Conservation (phyloP, 2,329 filamentous ascomycete species). For the Ascochyta viciae-villosae region DNA sequence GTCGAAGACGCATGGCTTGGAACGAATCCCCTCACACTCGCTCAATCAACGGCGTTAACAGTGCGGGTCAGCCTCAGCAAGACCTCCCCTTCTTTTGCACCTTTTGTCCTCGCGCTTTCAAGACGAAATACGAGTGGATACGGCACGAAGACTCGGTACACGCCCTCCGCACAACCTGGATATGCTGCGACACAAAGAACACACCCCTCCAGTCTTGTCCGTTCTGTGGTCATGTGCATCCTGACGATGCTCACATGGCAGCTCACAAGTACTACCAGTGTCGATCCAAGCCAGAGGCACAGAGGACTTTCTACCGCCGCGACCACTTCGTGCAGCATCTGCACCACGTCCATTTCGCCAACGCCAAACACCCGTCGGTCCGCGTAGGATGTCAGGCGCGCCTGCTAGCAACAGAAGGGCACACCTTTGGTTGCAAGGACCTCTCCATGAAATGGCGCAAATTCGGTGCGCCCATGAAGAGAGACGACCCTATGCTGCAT, state of each 20-base stretch:
- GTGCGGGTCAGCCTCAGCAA: constrained; percentile 36
- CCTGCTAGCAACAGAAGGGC: constrained; percentile 35
- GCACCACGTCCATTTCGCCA: constrained; percentile 46
- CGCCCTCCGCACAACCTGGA: constrained; percentile 48
- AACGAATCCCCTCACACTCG: constrained; percentile 40
- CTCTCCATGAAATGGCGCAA: constrained; percentile 45
- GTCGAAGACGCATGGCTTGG: constrained; percentile 46
- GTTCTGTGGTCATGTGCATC: constrained; percentile 41
- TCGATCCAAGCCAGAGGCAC: constrained; percentile 42
- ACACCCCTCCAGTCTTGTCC: constrained; percentile 37
- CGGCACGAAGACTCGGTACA: constrained; percentile 49
- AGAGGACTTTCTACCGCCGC: constrained; percentile 47
- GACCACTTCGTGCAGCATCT: constrained; percentile 47
- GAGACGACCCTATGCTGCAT: constrained; percentile 46
- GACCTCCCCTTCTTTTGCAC: constrained; percentile 48
- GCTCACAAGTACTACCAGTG: constrained; percentile 47
- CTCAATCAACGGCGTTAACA: constrained; percentile 41
- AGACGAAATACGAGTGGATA: constrained; percentile 49
- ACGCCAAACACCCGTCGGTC: constrained; percentile 43
- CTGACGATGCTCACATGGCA: constrained; percentile 46
- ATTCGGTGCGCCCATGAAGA: constrained; percentile 45
- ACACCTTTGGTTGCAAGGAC: constrained; percentile 47
- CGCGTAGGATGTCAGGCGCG: constrained; percentile 44
- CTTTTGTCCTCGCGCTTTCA: constrained; percentile 47
- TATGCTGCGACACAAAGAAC: constrained; percentile 43